Evolutionary conservation across 2,329 filamentous ascomycete species (phyloP), one percentile per base, ranked within the genome.

Genomic region (Colletotrichum paranaense): DNA sequence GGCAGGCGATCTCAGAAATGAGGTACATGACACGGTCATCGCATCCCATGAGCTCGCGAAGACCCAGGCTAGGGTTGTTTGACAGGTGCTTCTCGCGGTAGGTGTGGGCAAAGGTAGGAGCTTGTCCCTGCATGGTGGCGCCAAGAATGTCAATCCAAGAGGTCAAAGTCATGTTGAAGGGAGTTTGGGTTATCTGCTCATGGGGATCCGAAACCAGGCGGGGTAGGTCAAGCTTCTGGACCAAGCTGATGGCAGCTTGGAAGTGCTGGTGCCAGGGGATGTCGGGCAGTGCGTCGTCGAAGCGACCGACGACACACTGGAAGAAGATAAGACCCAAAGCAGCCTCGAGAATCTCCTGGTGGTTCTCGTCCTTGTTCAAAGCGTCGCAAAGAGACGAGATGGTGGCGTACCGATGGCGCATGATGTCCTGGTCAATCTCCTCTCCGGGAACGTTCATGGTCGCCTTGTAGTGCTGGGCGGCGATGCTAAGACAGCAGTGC

Each of bases 241-340:
- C 94, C 66, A 98, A 88, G 77, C 92, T 95, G 77, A 93, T 93
- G 24, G 93, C 96, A 4, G 95, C 95, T 82, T 97, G 93, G 86
- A 98, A 98, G 86, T 99, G 97, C 81, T 97, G 94, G 85, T 96
- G 94, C 97, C 97, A 99, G 26, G 95, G 92, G 78, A 98, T 97
- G 81, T 98, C 95, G 19, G 94, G 93, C 28, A 98, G 90, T 59
- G 90, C 90, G 80, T 98, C 95, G 78, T 97, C 93, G 46, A 93
- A 92, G 78, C 94, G 91, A 67, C 96, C 96, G 76, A 98, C 96
- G 30, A 94, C 93, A 84, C 94, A 97, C 81, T 98, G 95, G 86
- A 98, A 97, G 86, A 98, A 97, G 81, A 98, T 98, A 90, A 98
- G 95, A 64, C 94, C 95, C 5, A 98, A 89, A 0, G 95, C 95